Evolutionary conservation across 768 basidiomycete genomes (phyloP).

Genomic region (Rubroboletus satanas): DNA sequence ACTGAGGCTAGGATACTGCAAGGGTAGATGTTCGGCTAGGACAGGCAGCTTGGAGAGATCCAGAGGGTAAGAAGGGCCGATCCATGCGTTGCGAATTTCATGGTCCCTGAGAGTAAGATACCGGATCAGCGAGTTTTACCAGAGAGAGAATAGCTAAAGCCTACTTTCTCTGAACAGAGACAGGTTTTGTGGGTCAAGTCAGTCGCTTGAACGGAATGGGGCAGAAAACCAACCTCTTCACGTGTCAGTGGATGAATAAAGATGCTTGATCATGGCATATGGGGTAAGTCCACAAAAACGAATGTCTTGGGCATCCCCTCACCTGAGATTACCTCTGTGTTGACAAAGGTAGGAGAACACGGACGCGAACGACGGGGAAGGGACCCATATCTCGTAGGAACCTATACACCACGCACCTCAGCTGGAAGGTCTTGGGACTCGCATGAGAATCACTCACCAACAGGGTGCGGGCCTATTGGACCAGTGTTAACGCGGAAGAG

Average conservation of each 20-base stretch:
- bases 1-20: constrained; percentile 69
- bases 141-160: constrained; percentile 9
- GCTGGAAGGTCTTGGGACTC: not conserved
- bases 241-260: constrained; percentile 72
- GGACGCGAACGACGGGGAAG: constrained; percentile 65
- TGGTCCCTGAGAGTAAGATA: constrained; percentile 50
- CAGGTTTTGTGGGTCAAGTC: not conserved
- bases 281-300: not conserved
- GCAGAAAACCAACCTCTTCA: constrained; percentile 49
- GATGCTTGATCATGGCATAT: constrained; percentile 42
- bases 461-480: constrained; percentile 74
- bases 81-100: constrained; percentile 65
- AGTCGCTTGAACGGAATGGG: not conserved
- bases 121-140: not conserved
- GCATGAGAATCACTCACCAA: constrained; percentile 43
- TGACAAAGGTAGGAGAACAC: constrained; percentile 75
- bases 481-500: constrained; percentile 64
- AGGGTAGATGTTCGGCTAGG: constrained; percentile 49
- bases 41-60: constrained; percentile 56
- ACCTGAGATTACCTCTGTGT: constrained; percentile 70
- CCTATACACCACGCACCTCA: constrained; percentile 37
- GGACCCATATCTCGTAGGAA: constrained; percentile 81
- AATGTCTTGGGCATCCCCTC: not conserved
- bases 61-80: constrained; percentile 66
- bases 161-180: constrained; percentile 45